These are phyloP conservation scores for Nitzschia sp. DNA, from an alignment of 108 stramenopile genomes.

Conservation along the genomic window DNA sequence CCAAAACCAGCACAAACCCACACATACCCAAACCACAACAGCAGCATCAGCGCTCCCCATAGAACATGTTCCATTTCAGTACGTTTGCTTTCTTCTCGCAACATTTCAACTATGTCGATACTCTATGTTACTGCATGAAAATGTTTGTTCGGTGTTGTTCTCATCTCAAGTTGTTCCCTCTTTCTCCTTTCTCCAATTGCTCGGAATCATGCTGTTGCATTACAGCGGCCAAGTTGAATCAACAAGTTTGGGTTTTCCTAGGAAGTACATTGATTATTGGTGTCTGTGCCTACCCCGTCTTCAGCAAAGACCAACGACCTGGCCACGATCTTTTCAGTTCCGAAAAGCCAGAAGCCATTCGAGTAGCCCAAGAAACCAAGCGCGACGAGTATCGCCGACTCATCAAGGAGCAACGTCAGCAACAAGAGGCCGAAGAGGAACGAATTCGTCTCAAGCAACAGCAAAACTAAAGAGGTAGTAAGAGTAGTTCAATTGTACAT, in stretches of 20 bases:
- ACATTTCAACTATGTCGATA: no score
- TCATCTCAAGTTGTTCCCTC: no score
- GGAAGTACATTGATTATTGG: constrained; percentile 59
- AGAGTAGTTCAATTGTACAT: background rate
- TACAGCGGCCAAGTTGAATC: constrained; percentile 3
- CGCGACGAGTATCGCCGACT: constrained; percentile 39
- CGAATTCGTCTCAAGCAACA: constrained; percentile 3
- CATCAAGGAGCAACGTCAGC: constrained; percentile 35
- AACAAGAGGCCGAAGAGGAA: constrained; percentile 26
- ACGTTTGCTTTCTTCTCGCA: no score
- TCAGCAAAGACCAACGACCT: constrained; percentile 53
- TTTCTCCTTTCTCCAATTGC: no score
- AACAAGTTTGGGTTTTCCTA: constrained; percentile 50
- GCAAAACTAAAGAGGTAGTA: constrained; percentile 5
- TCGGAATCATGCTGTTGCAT: background rate
- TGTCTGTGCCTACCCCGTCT: constrained; percentile 66
- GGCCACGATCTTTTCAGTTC: constrained; percentile 81
- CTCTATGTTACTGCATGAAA: no score
- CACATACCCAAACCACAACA: no score
- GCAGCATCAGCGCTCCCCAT: no score
- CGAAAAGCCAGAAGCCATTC: constrained; percentile 74
- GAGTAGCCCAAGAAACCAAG: constrained; percentile 50
- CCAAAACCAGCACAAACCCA: no score
- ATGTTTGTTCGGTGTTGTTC: no score
- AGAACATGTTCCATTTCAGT: no score